Base-by-base conservation (phyloP, 768 basidiomycete genomes). In the Leucogyrophana mollusca region DNA sequence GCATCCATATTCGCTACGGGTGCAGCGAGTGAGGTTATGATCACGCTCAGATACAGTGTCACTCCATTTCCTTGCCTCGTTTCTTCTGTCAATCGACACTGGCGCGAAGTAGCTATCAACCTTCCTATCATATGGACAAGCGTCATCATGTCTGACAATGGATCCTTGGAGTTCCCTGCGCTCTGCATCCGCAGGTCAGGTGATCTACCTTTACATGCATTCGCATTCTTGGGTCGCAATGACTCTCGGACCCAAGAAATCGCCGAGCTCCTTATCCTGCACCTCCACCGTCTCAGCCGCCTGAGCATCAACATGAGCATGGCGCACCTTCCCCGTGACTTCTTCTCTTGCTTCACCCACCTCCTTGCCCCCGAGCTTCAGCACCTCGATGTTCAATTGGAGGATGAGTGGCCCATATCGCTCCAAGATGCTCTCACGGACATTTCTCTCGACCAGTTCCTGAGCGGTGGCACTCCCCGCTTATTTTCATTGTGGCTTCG, bases 21-120 rank as follows among this genome's bases (percentile, higher is more conserved):
- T 37, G 35, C 35, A 8, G 35, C 35, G 16, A 16, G 20, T 16
- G 35, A 37, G 7, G 27, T 13, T 7, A 13, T 30, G 13, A 30
- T 30, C 6, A 6, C 6, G 13, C 27, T 6, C 6, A 30, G 13
- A 30, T 37, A 37, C 20, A 16, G 35, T 9, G 35, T 16, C n/a
- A 37, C 20, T 7, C 35, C 35, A 16, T 37, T 37, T n/a, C 35
- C 35, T 9, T 66, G 74, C 11, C 21, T 56, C 14, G 45, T 72
- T 20, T 68, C 68, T 43, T 70, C 73, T 49, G 71, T 76, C 39
- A 73, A 65, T 23, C 51, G 50, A 21, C 61, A 57, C 44, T 76
- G 73, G 71, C 65, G 75, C 36, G 56, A 55, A 9, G 56, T 67
- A 10, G 70, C 69, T 0, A 46, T 71, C 20, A 50, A 55, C 11